These are phyloP conservation scores for Hyphodiscus sp. DNA, from an alignment of 2,329 filamentous ascomycete species.

Conservation along the genomic window DNA sequence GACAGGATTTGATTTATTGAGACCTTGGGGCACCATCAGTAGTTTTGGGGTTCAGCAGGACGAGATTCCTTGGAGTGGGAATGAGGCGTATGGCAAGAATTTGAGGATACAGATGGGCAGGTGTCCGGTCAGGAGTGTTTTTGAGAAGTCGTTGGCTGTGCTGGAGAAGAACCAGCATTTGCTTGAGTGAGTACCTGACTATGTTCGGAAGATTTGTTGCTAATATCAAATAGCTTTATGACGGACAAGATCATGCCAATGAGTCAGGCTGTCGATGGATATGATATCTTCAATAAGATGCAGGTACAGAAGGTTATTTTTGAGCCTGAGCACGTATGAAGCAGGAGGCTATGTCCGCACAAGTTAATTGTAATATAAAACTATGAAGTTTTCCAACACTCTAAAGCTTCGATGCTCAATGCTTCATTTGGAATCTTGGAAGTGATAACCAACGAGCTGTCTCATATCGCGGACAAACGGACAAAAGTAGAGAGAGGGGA, in stretches of 20 bases:
- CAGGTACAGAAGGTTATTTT: conserved; percentile 71
- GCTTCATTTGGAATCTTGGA: neutral
- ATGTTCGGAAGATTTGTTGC: neutral
- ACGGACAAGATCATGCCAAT: conserved; percentile 69
- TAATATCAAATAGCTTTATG: conserved; percentile 56
- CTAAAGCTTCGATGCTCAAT: neutral
- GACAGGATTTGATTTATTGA: conserved; percentile 64
- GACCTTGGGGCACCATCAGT: conserved; percentile 67
- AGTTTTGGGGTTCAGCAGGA: conserved; percentile 33
- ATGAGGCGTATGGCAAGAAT: conserved; percentile 64
- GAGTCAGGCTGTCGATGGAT: conserved; percentile 58
- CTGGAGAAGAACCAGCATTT: conserved; percentile 61
- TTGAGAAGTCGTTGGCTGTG: conserved; percentile 56
- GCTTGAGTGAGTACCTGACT: conserved; percentile 46
- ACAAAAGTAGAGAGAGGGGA: too few relatives aligned
- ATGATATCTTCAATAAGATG: conserved; percentile 66
- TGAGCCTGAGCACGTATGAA: conserved; percentile 28
- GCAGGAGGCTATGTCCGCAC: neutral
- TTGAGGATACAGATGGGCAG: conserved; percentile 66
- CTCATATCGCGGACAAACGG: too few relatives aligned
- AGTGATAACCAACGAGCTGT: too few relatives aligned
- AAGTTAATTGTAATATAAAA: neutral
- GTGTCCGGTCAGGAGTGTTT: conserved; percentile 69
- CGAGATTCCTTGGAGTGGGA: conserved; percentile 59
- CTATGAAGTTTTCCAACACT: neutral